Evolutionary conservation across 1,284 basidiomycete genomes (phyloP).

Genomic region (Cystobasidium slooffiae): DNA sequence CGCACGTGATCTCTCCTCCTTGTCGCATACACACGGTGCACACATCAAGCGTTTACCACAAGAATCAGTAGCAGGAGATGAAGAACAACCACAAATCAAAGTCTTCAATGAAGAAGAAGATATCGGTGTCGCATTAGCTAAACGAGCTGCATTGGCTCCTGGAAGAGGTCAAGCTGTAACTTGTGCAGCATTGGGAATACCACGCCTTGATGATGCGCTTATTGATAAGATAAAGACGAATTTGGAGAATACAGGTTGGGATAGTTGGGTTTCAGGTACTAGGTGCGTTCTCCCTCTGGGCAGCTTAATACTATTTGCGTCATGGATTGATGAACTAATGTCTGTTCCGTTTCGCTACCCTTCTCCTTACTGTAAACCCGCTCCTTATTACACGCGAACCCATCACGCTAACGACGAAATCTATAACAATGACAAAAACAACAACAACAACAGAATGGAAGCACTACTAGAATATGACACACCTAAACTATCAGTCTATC

Average conservation of each 20-base stretch:
- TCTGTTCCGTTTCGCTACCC: background rate
- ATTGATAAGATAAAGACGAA: constrained; percentile 8
- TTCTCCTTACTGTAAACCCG: constrained; percentile 65
- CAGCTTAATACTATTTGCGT: background rate
- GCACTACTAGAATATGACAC: constrained; percentile 72
- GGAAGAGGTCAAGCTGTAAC: background rate
- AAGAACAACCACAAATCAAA: too few relatives aligned
- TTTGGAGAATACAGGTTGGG: constrained; percentile 8
- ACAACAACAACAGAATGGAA: constrained; percentile 60
- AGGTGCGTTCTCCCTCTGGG: background rate
- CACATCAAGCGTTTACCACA: too few relatives aligned
- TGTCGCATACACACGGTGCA: too few relatives aligned
- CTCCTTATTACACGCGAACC: too few relatives aligned
- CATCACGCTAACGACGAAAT: too few relatives aligned
- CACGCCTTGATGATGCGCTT: background rate
- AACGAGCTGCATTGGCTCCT: background rate
- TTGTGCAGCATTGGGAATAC: constrained; percentile 5
- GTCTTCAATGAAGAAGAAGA: too few relatives aligned
- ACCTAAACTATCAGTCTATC: constrained; percentile 68
- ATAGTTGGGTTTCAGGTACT: constrained; percentile 42
- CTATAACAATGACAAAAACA: too few relatives aligned
- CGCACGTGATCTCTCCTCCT: too few relatives aligned
- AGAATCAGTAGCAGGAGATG: too few relatives aligned
- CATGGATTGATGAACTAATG: background rate
- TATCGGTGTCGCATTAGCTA: too few relatives aligned